Conservation (phyloP, 306 rosid genomes). For the Mimosa bimucronata region DNA sequence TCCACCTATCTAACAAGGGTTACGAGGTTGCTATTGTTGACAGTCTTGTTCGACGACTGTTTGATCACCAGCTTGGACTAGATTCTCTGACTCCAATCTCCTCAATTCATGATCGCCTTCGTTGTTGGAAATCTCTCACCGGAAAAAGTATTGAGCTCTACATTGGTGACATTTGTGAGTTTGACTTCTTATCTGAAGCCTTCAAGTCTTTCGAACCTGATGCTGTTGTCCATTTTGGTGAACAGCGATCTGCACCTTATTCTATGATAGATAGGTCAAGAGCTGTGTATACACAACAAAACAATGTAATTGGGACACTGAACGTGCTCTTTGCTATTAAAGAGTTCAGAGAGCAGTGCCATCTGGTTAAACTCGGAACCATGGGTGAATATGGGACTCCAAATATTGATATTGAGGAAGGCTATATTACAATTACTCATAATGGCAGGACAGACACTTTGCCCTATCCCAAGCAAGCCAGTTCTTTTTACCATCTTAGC, state of each 20-base stretch:
- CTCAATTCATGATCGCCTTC: slow-evolving; percentile 83
- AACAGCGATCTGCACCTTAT: slow-evolving; percentile 94
- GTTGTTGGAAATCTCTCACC: slow-evolving; percentile 81
- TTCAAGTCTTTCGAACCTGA: slow-evolving; percentile 88
- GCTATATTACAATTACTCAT: slow-evolving; percentile 90
- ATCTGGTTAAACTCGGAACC: slow-evolving; percentile 95
- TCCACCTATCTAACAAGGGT: slow-evolving; percentile 90
- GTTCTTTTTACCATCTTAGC: slow-evolving; percentile 96
- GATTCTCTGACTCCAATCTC: slow-evolving; percentile 88
- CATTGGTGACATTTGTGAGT: slow-evolving; percentile 92
- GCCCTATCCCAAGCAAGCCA: slow-evolving; percentile 97
- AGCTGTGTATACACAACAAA: slow-evolving; percentile 90
- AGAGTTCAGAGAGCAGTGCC: slow-evolving; percentile 87
- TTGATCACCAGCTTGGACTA: slow-evolving; percentile 89
- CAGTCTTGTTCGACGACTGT: slow-evolving; percentile 85
- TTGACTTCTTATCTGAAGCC: slow-evolving; percentile 85
- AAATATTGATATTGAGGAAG: slow-evolving; percentile 96
- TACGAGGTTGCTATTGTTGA: slow-evolving; percentile 94
- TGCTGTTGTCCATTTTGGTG: slow-evolving; percentile 94
- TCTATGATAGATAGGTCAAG: slow-evolving; percentile 97
- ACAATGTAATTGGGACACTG: slow-evolving; percentile 88
- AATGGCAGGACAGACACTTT: slow-evolving; percentile 95
- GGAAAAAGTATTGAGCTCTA: slow-evolving; percentile 81
- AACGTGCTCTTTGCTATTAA: slow-evolving; percentile 96
- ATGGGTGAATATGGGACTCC: slow-evolving; percentile 99